phyloP scores from a whole-genome alignment of 805 yeast genomes.

The Candida chauliodis region DNA sequence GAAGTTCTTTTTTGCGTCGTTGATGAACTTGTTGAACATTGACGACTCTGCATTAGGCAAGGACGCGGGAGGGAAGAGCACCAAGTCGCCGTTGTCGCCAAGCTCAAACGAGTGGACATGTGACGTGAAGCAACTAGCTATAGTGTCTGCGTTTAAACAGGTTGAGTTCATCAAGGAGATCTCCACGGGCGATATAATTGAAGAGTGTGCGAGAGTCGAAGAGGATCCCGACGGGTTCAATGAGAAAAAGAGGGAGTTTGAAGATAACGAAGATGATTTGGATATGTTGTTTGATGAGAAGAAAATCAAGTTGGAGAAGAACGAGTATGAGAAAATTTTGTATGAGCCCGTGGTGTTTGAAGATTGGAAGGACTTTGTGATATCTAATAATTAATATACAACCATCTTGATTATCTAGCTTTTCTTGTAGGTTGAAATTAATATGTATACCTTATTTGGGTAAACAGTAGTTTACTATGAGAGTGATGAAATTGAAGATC shows the following conservation, averaged over 20 bases:
- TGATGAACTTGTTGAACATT: slow-evolving; percentile 48
- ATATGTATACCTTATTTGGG: too few species aligned
- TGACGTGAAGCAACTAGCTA: slow-evolving; percentile 43
- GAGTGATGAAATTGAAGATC: too few species aligned
- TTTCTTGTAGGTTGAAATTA: too few species aligned
- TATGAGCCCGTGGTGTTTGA: slow-evolving; percentile 33
- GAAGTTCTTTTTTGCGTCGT: slow-evolving; percentile 47
- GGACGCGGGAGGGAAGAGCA: slow-evolving; percentile 15
- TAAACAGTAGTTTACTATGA: too few species aligned
- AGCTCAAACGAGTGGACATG: slow-evolving; percentile 36
- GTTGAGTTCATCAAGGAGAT: slow-evolving; percentile 36
- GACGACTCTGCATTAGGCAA: slow-evolving; percentile 26
- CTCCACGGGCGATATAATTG: slow-evolving; percentile 22
- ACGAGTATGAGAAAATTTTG: slow-evolving; percentile 17
- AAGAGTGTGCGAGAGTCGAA: slow-evolving; percentile 17
- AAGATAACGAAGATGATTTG: slow-evolving; percentile 26
- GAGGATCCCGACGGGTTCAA: neutral
- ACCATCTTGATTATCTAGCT: too few species aligned
- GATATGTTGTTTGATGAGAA: slow-evolving; percentile 36
- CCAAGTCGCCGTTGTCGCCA: slow-evolving; percentile 38
- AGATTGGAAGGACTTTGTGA: slow-evolving; percentile 31
- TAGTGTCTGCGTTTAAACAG: slow-evolving; percentile 45
- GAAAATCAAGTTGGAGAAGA: slow-evolving; percentile 18
- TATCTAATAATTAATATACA: slow-evolving; percentile 14
- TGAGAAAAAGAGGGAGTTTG: slow-evolving; percentile 20